Evolutionary conservation across 2,329 filamentous ascomycete genomes (phyloP), one percentile per base, ranked within the genome.

Genomic region (Aspergillus candidus): DNA sequence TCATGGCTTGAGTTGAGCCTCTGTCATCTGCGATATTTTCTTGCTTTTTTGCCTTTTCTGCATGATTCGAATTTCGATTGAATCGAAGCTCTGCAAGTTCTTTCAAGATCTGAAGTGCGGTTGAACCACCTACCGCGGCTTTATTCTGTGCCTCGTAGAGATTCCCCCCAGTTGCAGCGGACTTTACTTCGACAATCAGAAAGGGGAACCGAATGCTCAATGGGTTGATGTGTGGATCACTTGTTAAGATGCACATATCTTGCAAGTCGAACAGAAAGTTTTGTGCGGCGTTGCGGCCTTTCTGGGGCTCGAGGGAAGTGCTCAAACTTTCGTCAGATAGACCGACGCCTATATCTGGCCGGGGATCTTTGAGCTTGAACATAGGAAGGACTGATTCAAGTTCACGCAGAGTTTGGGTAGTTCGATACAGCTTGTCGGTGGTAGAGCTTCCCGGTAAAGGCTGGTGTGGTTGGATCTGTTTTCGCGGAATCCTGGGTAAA

Each of bases 141-240:
- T 47, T 37, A 12, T 47, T 44, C 10, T 47, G 41, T 5, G 45
- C 40, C 6, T 43, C 37, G 15, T 46, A 46, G 6, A 49, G 44
- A 14, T 41, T 47, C 3, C 38, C 38, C 5, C 35, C 38, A 1
- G 38, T 38, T 12, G 38, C 38, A 22, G 35, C 47, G 5, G 44
- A 35, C 22, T 41, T 42, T 17, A 29, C 17, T 31, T 50, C 44
- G 11, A 44, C 33, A 6, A 47, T 34, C 6, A 50, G 22, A 27
- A 50, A 50, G 0, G 38, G 47, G 11, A 50, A 50, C 2, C 41
- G 32, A 22, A 47, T 10, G 5, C 12, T n/a, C 1, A 41, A 32
- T 1, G 35, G 22, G 4, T 22, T 36, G 4, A 42, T 12, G 11
- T 35, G 11, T 3, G 47, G 44, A 11, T 49, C 35, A 29, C 40